These are phyloP conservation scores for Fusarium phyllophilum DNA, from an alignment of 2,329 filamentous ascomycete genomes.

Conservation along the genomic window DNA sequence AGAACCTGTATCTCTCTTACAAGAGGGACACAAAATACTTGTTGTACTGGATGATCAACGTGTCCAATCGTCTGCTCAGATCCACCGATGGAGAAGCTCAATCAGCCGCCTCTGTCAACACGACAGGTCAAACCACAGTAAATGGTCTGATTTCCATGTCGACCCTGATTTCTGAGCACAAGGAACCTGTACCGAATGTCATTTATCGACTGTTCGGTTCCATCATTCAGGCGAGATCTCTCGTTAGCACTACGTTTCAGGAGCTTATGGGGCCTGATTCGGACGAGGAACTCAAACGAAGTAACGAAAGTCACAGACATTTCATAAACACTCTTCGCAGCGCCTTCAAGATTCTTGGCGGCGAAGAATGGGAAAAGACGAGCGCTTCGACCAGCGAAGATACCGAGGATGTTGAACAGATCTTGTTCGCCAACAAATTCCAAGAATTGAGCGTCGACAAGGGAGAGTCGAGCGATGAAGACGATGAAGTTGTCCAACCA, in stretches of 20 bases:
- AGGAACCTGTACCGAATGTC: slow-evolving; percentile 45
- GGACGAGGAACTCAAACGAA: slow-evolving; percentile 47
- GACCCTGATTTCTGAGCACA: slow-evolving; percentile 52
- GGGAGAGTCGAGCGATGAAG: slow-evolving; percentile 12
- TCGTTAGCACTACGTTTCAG: slow-evolving; percentile 46
- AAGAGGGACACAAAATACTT: slow-evolving; percentile 52
- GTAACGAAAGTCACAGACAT: slow-evolving; percentile 53
- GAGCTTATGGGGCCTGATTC: slow-evolving; percentile 45
- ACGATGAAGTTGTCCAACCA: background rate
- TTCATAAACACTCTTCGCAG: slow-evolving; percentile 55
- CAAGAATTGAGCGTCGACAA: slow-evolving; percentile 8
- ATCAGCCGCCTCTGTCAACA: slow-evolving; percentile 45
- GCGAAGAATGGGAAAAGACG: slow-evolving; percentile 36
- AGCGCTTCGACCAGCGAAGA: background rate
- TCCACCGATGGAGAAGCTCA: slow-evolving; percentile 27
- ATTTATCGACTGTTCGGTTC: slow-evolving; percentile 52
- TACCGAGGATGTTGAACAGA: slow-evolving; percentile 35
- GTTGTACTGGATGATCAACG: slow-evolving; percentile 53
- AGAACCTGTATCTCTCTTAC: slow-evolving; percentile 51
- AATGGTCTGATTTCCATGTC: slow-evolving; percentile 51
- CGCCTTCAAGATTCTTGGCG: slow-evolving; percentile 51
- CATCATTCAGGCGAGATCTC: slow-evolving; percentile 50
- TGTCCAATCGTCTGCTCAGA: slow-evolving; percentile 51
- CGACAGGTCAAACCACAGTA: slow-evolving; percentile 51
- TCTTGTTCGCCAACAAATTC: slow-evolving; percentile 28